Evolutionary conservation across 495 filamentous ascomycete genomes (phyloP).

Genomic region (Neurospora sp.): DNA sequence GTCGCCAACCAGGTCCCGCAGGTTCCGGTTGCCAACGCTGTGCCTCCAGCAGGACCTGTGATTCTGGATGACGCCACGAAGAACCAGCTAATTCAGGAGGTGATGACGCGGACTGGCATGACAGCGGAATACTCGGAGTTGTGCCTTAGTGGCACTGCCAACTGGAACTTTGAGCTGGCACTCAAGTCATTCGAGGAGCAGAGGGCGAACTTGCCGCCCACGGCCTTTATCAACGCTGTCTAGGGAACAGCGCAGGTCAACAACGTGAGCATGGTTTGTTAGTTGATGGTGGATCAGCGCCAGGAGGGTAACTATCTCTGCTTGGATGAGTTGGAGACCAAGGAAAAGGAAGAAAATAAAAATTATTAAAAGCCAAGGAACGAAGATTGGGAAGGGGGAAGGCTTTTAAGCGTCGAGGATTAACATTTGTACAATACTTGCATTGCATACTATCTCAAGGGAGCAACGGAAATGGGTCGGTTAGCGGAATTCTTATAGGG

Average conservation of each 20-base stretch:
- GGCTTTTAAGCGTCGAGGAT: not conserved
- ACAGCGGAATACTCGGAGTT: slow-evolving; percentile 59
- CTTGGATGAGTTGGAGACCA: not conserved
- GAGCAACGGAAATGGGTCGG: not conserved
- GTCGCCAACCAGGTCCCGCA: not conserved
- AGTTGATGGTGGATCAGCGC: not conserved
- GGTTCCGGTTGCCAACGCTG: not conserved
- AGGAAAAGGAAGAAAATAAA: not conserved
- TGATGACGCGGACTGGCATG: slow-evolving; percentile 62
- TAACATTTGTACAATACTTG: not conserved
- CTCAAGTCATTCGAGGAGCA: slow-evolving; percentile 54
- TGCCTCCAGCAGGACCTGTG: slow-evolving; percentile 8
- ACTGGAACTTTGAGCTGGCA: slow-evolving; percentile 65
- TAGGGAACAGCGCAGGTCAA: not conserved
- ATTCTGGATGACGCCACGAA: slow-evolving; percentile 41
- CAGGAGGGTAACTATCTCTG: not conserved
- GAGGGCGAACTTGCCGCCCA: slow-evolving; percentile 30
- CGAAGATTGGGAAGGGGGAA: not conserved
- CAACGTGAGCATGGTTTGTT: not conserved
- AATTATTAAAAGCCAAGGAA: not conserved
- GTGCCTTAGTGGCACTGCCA: slow-evolving; percentile 52
- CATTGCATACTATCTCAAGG: not conserved
- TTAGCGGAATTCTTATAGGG: not conserved
- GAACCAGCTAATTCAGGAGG: slow-evolving; percentile 47
- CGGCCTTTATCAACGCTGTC: slow-evolving; percentile 22